phyloP scores from a whole-genome alignment of 805 yeast genomes.

The Starmera caribaea region DNA sequence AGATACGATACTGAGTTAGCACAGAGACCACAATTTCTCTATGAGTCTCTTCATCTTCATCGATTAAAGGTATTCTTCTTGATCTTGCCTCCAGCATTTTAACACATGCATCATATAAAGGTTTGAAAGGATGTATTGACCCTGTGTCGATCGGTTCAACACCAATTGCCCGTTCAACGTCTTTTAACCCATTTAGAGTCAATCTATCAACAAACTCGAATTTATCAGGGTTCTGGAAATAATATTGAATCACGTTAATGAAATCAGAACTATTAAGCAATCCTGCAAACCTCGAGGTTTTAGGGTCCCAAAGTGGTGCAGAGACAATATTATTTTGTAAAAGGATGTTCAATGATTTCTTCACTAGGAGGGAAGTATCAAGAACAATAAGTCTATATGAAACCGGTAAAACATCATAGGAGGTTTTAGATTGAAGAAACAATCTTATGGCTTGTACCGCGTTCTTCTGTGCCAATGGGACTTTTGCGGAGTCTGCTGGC shows the following conservation, averaged over 20 bases:
- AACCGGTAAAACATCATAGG: slow-evolving; percentile 95
- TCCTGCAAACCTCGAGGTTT: slow-evolving; percentile 87
- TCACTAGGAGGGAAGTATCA: slow-evolving; percentile 84
- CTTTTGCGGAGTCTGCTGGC: slow-evolving; percentile 1
- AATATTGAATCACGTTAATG: slow-evolving; percentile 90
- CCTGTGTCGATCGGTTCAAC: slow-evolving; percentile 79
- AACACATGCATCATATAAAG: slow-evolving; percentile 86
- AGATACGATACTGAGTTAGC: slow-evolving; percentile 89
- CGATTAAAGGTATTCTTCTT: slow-evolving; percentile 89
- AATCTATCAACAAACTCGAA: slow-evolving; percentile 80
- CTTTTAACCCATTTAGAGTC: slow-evolving; percentile 76
- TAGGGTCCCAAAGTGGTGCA: slow-evolving; percentile 95
- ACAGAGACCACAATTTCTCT: slow-evolving; percentile 94
- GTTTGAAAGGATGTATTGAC: slow-evolving; percentile 83
- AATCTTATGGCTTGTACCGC: slow-evolving; percentile 76
- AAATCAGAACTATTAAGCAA: slow-evolving; percentile 86
- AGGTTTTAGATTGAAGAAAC: slow-evolving; percentile 81
- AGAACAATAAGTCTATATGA: slow-evolving; percentile 86
- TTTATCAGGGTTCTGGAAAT: slow-evolving; percentile 80
- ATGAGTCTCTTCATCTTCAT: slow-evolving; percentile 84
- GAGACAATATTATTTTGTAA: slow-evolving; percentile 91
- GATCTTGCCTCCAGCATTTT: slow-evolving; percentile 85
- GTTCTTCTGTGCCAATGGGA: slow-evolving; percentile 34
- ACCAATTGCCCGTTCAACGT: slow-evolving; percentile 80
- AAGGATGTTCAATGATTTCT: slow-evolving; percentile 81